A percentile compares a stretch with the other conserved stretches of the same genome.
These are phyloP conservation scores for Orbilia javanica DNA, from an alignment of 2,329 filamentous ascomycete genomes.

Conservation along the genomic window DNA sequence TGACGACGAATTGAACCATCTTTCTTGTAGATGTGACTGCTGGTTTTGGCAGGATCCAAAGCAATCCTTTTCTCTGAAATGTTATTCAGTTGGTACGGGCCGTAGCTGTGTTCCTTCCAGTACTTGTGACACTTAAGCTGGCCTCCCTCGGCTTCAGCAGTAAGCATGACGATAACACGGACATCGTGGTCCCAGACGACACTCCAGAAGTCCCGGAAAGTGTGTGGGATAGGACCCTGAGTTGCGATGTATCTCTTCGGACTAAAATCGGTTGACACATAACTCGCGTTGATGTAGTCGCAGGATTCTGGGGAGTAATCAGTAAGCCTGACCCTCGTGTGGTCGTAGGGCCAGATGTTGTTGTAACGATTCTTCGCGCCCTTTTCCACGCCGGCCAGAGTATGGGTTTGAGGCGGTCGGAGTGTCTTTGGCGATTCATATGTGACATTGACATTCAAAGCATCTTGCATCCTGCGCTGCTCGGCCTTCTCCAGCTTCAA, in stretches of 20 bases:
- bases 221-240: slow-evolving; percentile 91
- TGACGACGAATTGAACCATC: slow-evolving; percentile 56
- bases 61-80: slow-evolving; percentile 86
- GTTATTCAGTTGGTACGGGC: slow-evolving; percentile 78
- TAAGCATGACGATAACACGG: slow-evolving; percentile 94
- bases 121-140: slow-evolving; percentile 96
- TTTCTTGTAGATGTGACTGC: slow-evolving; percentile 60
- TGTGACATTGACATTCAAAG: slow-evolving; percentile 73
- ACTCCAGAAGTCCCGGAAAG: slow-evolving; percentile 97
- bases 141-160: slow-evolving; percentile 90
- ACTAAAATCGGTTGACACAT: slow-evolving; percentile 82
- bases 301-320: slow-evolving; percentile 76
- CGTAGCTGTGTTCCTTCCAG: slow-evolving; percentile 85
- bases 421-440: slow-evolving; percentile 72
- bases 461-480: slow-evolving; percentile 91
- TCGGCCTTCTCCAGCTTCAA: slow-evolving; percentile 85
- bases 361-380: slow-evolving; percentile 97
- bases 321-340: slow-evolving; percentile 84
- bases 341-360: slow-evolving; percentile 96
- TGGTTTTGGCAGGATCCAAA: slow-evolving; percentile 73
- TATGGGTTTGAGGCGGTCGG: slow-evolving; percentile 67
- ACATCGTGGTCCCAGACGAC: slow-evolving; percentile 97
- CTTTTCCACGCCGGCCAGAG: slow-evolving; percentile 88
- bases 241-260: slow-evolving; percentile 96
- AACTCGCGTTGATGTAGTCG: slow-evolving; percentile 96